A percentile compares a stretch with the other conserved stretches of the same genome.
Conservation (phyloP, 2,329 filamentous ascomycete species). For the Penicillium corylophilum region DNA sequence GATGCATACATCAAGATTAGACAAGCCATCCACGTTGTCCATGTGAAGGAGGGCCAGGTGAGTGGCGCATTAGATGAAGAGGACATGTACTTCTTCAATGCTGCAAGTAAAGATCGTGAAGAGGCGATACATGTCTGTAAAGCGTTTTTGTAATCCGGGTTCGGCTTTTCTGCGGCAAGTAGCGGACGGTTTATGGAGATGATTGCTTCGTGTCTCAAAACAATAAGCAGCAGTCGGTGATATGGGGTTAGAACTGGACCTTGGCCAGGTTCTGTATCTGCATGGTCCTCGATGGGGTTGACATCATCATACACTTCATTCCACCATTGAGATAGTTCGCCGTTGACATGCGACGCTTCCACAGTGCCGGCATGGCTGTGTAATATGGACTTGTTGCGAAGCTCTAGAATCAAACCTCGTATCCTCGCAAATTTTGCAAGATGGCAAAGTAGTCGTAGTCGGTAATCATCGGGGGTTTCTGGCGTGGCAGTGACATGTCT, state of each 20-base stretch:
- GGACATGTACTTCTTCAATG: slow-evolving; percentile 34
- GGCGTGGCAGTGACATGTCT: slow-evolving; percentile 32
- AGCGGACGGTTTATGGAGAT: slow-evolving; percentile 54
- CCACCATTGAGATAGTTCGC: slow-evolving; percentile 53
- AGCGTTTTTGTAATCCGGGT: slow-evolving; percentile 48
- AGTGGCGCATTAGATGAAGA: slow-evolving; percentile 30
- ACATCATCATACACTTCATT: slow-evolving; percentile 54
- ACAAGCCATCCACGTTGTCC: slow-evolving; percentile 55
- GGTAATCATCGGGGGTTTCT: slow-evolving; percentile 8
- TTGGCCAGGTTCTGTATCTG: neutral
- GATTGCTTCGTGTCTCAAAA: slow-evolving; percentile 52
- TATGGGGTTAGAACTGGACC: slow-evolving; percentile 26
- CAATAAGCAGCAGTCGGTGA: slow-evolving; percentile 45
- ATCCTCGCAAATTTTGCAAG: slow-evolving; percentile 52
- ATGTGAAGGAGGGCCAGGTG: slow-evolving; percentile 54
- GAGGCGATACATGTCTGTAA: slow-evolving; percentile 54
- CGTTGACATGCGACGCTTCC: slow-evolving; percentile 48
- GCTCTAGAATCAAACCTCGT: slow-evolving; percentile 52
- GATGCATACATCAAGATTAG: slow-evolving; percentile 54
- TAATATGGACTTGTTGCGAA: slow-evolving; percentile 54
- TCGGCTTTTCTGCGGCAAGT: slow-evolving; percentile 47
- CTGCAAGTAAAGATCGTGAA: slow-evolving; percentile 49
- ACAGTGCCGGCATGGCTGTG: slow-evolving; percentile 46
- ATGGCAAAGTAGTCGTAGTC: slow-evolving; percentile 40
- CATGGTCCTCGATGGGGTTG: slow-evolving; percentile 36